Conservation (phyloP, 164 flowering plant genomes). For the Vitis rotundifolia region DNA sequence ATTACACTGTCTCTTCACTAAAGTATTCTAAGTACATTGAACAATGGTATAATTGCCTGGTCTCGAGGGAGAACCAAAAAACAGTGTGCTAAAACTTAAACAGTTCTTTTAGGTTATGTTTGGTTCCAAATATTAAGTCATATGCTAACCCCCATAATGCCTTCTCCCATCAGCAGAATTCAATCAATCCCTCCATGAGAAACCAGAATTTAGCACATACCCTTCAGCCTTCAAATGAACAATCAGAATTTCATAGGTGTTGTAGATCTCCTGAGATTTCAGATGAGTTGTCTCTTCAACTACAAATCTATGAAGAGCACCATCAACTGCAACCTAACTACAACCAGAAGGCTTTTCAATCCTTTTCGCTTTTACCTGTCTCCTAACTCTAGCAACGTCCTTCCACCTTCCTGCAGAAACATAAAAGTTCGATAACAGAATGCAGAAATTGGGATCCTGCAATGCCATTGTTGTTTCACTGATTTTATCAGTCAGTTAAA, state of each 20-base stretch:
- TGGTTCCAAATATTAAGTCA: too few species aligned
- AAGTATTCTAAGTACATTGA: too few species aligned
- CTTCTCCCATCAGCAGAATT: too few species aligned
- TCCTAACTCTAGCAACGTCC: slow-evolving; percentile 20
- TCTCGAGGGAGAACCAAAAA: too few species aligned
- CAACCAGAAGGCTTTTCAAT: slow-evolving; percentile 11
- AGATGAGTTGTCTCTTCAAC: slow-evolving; percentile 16
- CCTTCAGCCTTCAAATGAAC: slow-evolving; percentile 15
- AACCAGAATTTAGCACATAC: slow-evolving; percentile 12
- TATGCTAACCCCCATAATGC: too few species aligned
- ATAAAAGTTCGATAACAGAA: slow-evolving; percentile 15
- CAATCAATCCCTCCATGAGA: too few species aligned
- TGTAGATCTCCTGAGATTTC: slow-evolving; percentile 13
- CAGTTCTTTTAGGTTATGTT: too few species aligned
- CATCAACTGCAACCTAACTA: slow-evolving; percentile 16
- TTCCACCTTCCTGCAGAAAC: slow-evolving; percentile 24
- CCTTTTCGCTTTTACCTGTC: slow-evolving; percentile 7
- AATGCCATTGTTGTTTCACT: slow-evolving; percentile 1
- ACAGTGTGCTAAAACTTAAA: too few species aligned
- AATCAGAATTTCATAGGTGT: background rate
- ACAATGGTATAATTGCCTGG: too few species aligned
- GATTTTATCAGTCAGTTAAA: slow-evolving; percentile 11
- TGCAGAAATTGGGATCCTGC: slow-evolving; percentile 6
- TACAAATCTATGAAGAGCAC: slow-evolving; percentile 14
- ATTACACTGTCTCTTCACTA: too few species aligned